Base-by-base conservation (phyloP, 2,329 filamentous ascomycete genomes). In the Talaromyces sp. region DNA sequence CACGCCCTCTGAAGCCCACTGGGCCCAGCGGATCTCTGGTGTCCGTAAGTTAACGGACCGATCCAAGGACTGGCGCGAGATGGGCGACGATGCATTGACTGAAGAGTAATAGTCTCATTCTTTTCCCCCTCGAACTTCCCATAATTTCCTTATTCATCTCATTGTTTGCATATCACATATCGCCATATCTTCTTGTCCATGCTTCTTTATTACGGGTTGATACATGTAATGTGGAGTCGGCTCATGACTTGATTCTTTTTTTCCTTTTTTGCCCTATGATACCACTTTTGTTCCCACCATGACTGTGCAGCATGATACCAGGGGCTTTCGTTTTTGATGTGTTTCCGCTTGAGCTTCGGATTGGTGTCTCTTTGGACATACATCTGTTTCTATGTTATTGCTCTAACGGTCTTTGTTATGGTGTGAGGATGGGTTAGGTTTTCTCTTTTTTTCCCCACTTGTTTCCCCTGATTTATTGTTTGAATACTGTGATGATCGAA, bases 51-150 rank as follows among this genome's bases (percentile, higher is more conserved):
- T 97, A 58, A 90, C 90, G 0, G 89, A 95, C 61, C 85, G 86
- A 68, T 94, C 90, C 65, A 86, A 91, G 42, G 91, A 96, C 63
- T 99, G 94, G 94, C 85, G 93, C 55, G 93, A 97, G 64, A 86
- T 88, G 60, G 87, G 87, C 24, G 88, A 89, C 49, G 91, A 91
- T 63, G 87, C 89, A 41, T 71, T 83, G 61, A 81, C 79, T 61
- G 81, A 83, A 67, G 81, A 83, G 62, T 75, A 64, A 54, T 10
- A 19, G 27, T 39, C 22, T 49, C 37, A 43, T 42, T n/a, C 19
- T 36, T 37, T 49, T 24, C 22, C 27, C 27, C 29, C 3, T 39
- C 27, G 30, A 27, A 48, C 49, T 49, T 50, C 41, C 27, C 39
- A 20, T 51, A 48, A 41, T 54, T 44, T 45, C 39, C 20, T 4